Evolutionary conservation across 257 asterid genomes (phyloP).

Genomic region (Datura wrightii): DNA sequence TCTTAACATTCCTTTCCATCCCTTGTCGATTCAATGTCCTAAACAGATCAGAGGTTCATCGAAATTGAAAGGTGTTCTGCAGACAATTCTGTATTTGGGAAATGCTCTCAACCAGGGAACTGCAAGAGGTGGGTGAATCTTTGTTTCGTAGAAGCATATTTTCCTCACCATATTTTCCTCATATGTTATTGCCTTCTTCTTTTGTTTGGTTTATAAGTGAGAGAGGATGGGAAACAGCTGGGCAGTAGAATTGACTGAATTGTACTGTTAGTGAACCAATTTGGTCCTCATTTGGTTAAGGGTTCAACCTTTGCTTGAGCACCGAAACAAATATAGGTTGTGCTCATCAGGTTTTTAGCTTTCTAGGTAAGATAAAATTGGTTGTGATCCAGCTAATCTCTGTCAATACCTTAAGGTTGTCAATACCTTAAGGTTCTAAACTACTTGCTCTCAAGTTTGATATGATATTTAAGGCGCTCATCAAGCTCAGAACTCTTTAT

Average conservation of each 20-base stretch:
- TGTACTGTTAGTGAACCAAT: background rate
- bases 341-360: background rate
- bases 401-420: background rate
- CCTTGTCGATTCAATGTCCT: background rate
- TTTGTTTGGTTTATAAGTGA: background rate
- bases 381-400: background rate
- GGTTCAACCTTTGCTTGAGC: background rate
- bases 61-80: slow-evolving; percentile 83
- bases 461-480: too few species aligned
- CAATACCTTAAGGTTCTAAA: too few species aligned
- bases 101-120: slow-evolving; percentile 94
- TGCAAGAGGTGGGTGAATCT: slow-evolving; percentile 67
- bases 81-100: slow-evolving; percentile 79
- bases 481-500: too few species aligned
- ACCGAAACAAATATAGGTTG: background rate
- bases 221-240: background rate
- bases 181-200: background rate
- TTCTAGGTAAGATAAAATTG: background rate
- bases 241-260: background rate
- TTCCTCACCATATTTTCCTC: background rate
- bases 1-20: background rate
- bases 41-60: slow-evolving; percentile 79
- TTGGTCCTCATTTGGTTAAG: background rate
- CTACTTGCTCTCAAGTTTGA: too few species aligned
- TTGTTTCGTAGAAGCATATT: background rate